Evolutionary conservation across 768 basidiomycete genomes (phyloP).

Genomic region (Panaeolus papilionaceus): DNA sequence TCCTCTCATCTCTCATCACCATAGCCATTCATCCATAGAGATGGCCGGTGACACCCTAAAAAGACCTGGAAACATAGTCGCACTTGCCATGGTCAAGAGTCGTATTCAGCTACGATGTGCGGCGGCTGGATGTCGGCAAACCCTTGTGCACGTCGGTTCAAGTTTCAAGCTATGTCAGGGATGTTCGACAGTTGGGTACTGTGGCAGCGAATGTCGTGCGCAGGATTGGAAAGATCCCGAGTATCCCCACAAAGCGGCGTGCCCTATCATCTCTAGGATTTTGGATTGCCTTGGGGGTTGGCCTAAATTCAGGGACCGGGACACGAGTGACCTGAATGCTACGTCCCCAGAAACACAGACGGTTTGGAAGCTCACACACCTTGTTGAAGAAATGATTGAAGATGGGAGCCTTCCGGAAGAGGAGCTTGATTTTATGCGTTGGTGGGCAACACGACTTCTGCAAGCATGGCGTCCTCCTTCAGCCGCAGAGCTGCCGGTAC

Average conservation of each 20-base stretch:
- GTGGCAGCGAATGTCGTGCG: constrained; percentile 11
- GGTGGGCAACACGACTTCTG: neutral
- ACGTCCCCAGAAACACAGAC: neutral
- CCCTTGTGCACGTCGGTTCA: constrained; percentile 10
- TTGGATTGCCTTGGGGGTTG: neutral
- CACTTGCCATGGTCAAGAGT: neutral
- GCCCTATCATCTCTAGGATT: neutral
- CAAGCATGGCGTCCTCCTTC: neutral
- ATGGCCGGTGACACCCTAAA: neutral
- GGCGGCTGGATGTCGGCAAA: neutral
- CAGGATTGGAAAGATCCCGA: constrained; percentile 12
- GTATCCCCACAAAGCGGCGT: constrained; percentile 6
- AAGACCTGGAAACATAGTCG: neutral
- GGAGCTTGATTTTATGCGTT: neutral
- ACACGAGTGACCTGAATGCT: neutral
- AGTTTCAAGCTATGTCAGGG: constrained; percentile 9
- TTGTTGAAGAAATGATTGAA: neutral
- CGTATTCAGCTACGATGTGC: neutral
- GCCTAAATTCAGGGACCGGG: neutral
- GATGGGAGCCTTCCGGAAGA: neutral
- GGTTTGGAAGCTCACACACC: neutral
- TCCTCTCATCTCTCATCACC: neutral
- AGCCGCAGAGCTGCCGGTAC: neutral
- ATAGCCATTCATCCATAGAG: neutral
- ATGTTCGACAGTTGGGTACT: constrained; percentile 12